A percentile compares a stretch with the other conserved stretches of the same genome.
These are phyloP conservation scores for Claviceps capensis DNA, from an alignment of 2,329 filamentous ascomycete genomes.

Conservation along the genomic window DNA sequence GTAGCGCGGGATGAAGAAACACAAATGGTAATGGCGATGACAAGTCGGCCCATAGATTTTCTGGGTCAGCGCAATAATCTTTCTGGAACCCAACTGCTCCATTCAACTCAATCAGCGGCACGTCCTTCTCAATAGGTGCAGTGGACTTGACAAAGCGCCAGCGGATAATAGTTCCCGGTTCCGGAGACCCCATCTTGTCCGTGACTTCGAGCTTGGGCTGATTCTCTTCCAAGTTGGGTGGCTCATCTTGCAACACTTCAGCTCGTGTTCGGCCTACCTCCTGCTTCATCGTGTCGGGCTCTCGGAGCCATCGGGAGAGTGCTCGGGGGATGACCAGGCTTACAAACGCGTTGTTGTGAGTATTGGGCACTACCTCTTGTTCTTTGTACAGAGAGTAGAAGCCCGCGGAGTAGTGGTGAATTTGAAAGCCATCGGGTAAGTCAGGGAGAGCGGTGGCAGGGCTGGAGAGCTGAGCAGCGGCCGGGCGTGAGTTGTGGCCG, in stretches of 20 bases:
- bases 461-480: constrained; percentile 51
- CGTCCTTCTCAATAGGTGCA: constrained; percentile 39
- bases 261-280: constrained; percentile 51
- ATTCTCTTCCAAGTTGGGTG: constrained; percentile 27
- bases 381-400: constrained; percentile 65
- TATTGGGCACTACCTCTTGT: constrained; percentile 40
- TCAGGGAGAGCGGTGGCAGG: constrained; percentile 64
- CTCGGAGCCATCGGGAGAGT: constrained; percentile 65
- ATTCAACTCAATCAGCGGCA: constrained; percentile 57
- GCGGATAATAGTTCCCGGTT: constrained; percentile 33
- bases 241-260: constrained; percentile 54
- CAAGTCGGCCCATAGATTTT: constrained; percentile 55
- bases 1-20: constrained; percentile 77
- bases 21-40: constrained; percentile 58
- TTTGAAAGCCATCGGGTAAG: constrained; percentile 45
- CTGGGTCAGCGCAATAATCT: constrained; percentile 52
- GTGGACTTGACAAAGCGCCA: constrained; percentile 54
- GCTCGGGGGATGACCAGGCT: constrained; percentile 62
- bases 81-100: constrained; percentile 62
- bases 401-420: constrained; percentile 58
- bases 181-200: constrained; percentile 26
- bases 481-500: constrained; percentile 49
- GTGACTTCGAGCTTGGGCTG: constrained; percentile 34
- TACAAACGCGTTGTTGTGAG: constrained; percentile 64
- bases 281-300: constrained; percentile 52